Conservation (phyloP, 129 eudicot species). For the Sambucus nigra region DNA sequence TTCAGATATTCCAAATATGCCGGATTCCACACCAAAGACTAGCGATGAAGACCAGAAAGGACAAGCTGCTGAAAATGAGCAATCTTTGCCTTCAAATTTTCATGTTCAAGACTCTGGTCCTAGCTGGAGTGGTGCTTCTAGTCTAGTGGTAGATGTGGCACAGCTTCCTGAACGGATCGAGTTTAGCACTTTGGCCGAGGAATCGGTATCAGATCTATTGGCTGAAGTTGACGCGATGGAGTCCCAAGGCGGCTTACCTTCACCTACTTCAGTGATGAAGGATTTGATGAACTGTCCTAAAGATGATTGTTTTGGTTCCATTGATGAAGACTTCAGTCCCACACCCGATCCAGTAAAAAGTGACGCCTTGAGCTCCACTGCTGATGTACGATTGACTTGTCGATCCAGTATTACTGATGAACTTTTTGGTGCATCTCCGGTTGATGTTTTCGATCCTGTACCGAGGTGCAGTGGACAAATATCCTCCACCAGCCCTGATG, state of each 20-base stretch:
- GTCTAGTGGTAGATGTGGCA: constrained; percentile 37
- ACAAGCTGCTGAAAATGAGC: constrained; percentile 24
- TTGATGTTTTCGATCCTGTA: constrained; percentile 8
- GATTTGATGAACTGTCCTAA: constrained; percentile 29
- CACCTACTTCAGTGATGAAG: constrained; percentile 78
- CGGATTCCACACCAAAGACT: constrained; percentile 30
- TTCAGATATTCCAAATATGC: constrained; percentile 32
- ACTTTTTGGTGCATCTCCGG: neutral
- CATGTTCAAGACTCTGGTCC: constrained; percentile 39
- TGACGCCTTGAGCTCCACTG: constrained; percentile 58
- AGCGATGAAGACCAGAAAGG: constrained; percentile 16
- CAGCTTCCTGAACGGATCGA: constrained; percentile 66
- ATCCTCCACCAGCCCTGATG: constrained; percentile 28
- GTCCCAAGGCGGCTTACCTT: constrained; percentile 59
- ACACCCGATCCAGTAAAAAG: constrained; percentile 44
- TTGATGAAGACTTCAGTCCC: constrained; percentile 56
- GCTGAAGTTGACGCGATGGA: constrained; percentile 99
- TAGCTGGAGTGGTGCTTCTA: constrained; percentile 51
- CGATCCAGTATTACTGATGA: constrained; percentile 5
- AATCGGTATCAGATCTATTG: constrained; percentile 84
- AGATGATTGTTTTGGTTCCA: constrained; percentile 47
- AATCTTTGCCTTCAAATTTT: constrained; percentile 22
- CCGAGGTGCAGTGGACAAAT: neutral
- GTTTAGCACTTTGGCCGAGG: constrained; percentile 86
- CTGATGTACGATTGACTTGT: constrained; percentile 35